Conservation (phyloP, 2,329 filamentous ascomycete species). For the Helicocarpus griseus region DNA sequence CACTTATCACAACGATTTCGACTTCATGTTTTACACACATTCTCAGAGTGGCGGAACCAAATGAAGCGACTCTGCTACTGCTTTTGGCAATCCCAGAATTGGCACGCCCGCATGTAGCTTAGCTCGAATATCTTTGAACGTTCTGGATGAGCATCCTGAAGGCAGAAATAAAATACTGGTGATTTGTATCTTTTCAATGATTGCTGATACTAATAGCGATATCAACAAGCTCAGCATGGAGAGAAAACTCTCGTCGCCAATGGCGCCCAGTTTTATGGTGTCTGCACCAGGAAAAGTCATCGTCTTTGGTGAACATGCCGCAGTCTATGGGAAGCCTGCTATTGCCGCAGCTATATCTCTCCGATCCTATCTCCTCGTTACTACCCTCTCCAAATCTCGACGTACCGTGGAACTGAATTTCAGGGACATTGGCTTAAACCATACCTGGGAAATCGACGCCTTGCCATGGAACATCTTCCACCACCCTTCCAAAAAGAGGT, state of each 20-base stretch:
- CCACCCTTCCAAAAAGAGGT: slow-evolving; percentile 77
- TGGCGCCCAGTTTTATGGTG: slow-evolving; percentile 90
- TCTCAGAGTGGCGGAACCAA: too few relatives aligned
- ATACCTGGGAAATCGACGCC: slow-evolving; percentile 90
- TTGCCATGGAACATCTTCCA: slow-evolving; percentile 81
- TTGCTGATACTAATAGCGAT: too few relatives aligned
- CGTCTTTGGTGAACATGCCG: slow-evolving; percentile 93
- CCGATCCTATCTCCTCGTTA: slow-evolving; percentile 92
- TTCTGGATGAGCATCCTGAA: too few relatives aligned
- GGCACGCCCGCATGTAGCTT: too few relatives aligned
- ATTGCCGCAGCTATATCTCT: slow-evolving; percentile 93
- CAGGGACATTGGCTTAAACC: slow-evolving; percentile 77
- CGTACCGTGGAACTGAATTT: slow-evolving; percentile 82
- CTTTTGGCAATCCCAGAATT: too few relatives aligned
- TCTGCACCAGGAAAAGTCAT: slow-evolving; percentile 98
- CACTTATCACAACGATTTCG: too few relatives aligned
- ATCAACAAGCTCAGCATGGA: too few relatives aligned
- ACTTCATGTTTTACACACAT: too few relatives aligned
- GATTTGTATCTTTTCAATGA: too few relatives aligned
- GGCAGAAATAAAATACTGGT: too few relatives aligned
- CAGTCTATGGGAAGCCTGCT: slow-evolving; percentile 94
- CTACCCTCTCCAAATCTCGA: slow-evolving; percentile 83
- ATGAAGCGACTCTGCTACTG: too few relatives aligned
- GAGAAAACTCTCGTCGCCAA: slow-evolving; percentile 44
- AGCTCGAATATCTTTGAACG: too few relatives aligned